These are phyloP conservation scores for Phytophthora constricta DNA, from an alignment of 352 stramenopile genomes.

Conservation along the genomic window DNA sequence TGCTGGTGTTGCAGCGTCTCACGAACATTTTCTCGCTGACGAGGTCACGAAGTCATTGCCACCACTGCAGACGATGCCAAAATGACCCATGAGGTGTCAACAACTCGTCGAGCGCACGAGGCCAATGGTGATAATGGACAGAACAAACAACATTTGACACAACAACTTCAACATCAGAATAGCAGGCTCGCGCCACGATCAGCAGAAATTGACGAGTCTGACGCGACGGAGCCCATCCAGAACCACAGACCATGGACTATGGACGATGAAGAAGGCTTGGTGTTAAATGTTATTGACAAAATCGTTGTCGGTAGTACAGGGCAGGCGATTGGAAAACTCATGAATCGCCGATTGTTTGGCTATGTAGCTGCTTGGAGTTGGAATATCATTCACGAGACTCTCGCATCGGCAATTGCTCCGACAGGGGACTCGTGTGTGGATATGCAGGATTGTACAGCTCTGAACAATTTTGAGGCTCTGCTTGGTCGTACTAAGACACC, in stretches of 20 bases:
- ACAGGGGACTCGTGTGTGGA: slow-evolving; percentile 25
- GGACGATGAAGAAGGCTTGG: slow-evolving; percentile 39
- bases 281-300: slow-evolving; percentile 32
- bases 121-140: slow-evolving; percentile 12
- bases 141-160: too few species aligned
- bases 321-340: slow-evolving; percentile 34
- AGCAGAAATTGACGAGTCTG: background rate
- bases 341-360: slow-evolving; percentile 30
- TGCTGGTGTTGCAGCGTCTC: background rate
- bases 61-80: slow-evolving; percentile 21
- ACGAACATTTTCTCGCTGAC: background rate
- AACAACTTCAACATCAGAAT: background rate
- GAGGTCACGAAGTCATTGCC: too few species aligned
- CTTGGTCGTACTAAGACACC: slow-evolving; percentile 19
- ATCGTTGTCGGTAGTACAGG: slow-evolving; percentile 24
- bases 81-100: slow-evolving; percentile 27
- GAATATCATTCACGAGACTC: slow-evolving; percentile 28
- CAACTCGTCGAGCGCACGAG: slow-evolving; percentile 1
- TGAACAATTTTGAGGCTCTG: slow-evolving; percentile 9
- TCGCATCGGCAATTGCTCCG: slow-evolving; percentile 29
- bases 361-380: slow-evolving; percentile 33
- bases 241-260: slow-evolving; percentile 8
- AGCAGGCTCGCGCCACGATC: background rate
- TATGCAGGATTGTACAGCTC: background rate
- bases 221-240: background rate